phyloP scores from a whole-genome alignment of 1,284 basidiomycete genomes.

The Pseudozyma pruni region DNA sequence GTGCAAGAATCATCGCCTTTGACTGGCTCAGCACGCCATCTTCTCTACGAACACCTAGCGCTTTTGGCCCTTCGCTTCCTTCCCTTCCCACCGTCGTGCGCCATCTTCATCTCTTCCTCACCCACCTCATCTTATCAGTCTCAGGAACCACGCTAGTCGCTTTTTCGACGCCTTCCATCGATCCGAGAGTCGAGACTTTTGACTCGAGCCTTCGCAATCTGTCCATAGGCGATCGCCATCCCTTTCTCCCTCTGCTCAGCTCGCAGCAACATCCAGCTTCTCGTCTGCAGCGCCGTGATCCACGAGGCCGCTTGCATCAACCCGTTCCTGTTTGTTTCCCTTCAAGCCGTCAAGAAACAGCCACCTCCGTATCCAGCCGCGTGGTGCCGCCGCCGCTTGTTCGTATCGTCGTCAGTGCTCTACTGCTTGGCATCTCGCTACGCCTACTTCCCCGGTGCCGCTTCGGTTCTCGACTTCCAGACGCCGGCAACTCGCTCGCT shows the following conservation, averaged over 20 bases:
- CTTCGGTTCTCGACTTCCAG: background rate
- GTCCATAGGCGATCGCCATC: slow-evolving; percentile 4
- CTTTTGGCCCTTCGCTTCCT: background rate
- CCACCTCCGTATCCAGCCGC: slow-evolving; percentile 8
- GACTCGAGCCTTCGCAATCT: slow-evolving; percentile 4
- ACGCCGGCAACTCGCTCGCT: slow-evolving; percentile 11
- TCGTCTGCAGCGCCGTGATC: background rate
- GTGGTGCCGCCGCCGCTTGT: slow-evolving; percentile 4
- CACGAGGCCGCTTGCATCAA: background rate
- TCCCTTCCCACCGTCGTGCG: background rate
- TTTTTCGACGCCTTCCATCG: background rate
- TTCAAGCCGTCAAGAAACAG: slow-evolving; percentile 1
- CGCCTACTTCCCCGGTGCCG: too few relatives aligned
- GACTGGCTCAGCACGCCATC: slow-evolving; percentile 17
- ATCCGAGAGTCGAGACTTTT: slow-evolving; percentile 10
- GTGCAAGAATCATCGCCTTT: background rate
- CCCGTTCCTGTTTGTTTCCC: background rate
- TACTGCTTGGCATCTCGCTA: too few relatives aligned
- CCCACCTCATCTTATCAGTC: background rate
- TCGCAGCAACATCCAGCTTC: slow-evolving; percentile 10
- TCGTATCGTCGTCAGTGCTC: background rate
- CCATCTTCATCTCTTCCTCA: slow-evolving; percentile 8
- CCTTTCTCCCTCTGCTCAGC: too few relatives aligned
- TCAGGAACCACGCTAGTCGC: slow-evolving; percentile 34
- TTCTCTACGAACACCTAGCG: background rate